Base-by-base conservation (phyloP, 495 filamentous ascomycete genomes). In the Penicillium chermesinum region DNA sequence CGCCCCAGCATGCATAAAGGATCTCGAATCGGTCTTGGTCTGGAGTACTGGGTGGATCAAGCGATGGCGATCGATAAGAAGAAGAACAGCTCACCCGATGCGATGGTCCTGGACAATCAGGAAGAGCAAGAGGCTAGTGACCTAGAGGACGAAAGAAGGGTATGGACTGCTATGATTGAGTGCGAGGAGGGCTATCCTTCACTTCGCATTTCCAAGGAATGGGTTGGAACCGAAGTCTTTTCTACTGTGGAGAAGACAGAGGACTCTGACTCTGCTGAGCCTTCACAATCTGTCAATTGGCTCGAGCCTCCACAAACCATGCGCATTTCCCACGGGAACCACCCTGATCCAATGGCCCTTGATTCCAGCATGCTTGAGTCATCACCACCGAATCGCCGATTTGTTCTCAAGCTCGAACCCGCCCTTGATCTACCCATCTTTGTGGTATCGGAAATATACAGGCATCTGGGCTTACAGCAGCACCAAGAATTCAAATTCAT, bases 11-110 rank as follows among this genome's bases (percentile, higher is more conserved):
- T 96, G 80, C 88, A 97, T 63, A 77, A 76, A 9, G 75, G 80
- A 44, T 75, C 75, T 17, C 80, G 79, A 42, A 65, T 95, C 2
- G 91, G 93, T 8, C 65, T 96, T 44, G 79, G 80, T 18, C 54
- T 96, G 33, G 86, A 95, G 50, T 98, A 95, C 63, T 96, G 91
- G 93, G 82, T 81, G 55, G 78, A 84, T 38, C 74, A 73, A 38
- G 74, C 79, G 22, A 73, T 77, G 19, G 53, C 81, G 37, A 50
- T 67, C 6, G 65, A 71, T 52, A 48, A 61, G 20, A 71, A 70
- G 49, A 50, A 46, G 55, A 71, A 41, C 48, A 69, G 22, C 48
- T 68, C 53, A 8, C 7, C 60, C 9, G 65, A 72, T 30, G 62
- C 61, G 13, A 72, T 72, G 68, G 61, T 44, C 2, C 52, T 71